phyloP scores from a whole-genome alignment of 345 rosid genomes.

The Hypericum androsaemum region DNA sequence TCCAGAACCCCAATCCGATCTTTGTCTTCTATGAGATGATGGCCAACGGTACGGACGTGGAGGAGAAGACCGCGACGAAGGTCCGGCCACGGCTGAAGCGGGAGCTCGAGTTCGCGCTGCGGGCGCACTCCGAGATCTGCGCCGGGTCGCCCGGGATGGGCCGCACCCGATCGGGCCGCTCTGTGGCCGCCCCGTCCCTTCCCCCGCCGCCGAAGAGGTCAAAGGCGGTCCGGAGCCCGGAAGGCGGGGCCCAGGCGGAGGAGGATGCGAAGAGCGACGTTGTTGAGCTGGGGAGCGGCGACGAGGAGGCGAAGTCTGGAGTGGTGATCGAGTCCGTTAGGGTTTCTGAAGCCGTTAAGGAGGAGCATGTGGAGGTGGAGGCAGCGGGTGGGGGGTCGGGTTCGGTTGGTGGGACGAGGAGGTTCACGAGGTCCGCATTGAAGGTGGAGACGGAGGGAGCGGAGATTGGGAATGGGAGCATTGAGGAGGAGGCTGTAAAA shows the following conservation, averaged over 20 bases:
- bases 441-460: conserved; percentile 13
- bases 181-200: too few species aligned
- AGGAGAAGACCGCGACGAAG: conserved; percentile 21
- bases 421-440: conserved; percentile 26
- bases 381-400: background rate
- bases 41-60: conserved; percentile 20
- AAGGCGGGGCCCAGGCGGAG: conserved; percentile 32
- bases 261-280: conserved; percentile 70
- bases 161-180: too few species aligned
- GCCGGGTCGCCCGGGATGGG: conserved; percentile 42
- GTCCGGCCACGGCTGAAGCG: conserved; percentile 76
- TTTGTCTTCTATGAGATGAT: background rate
- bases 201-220: too few species aligned
- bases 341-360: background rate
- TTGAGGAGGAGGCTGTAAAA: background rate
- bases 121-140: conserved; percentile 69
- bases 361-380: background rate
- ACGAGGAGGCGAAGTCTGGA: conserved; percentile 25
- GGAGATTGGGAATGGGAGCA: background rate
- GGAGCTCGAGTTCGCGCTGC: conserved; percentile 73
- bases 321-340: conserved; percentile 8
- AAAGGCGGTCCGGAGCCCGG: conserved; percentile 39
- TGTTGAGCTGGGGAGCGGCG: conserved; percentile 39
- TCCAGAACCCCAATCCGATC: too few species aligned
- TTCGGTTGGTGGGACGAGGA: conserved; percentile 10